Percentiles rank a stretch among this genome's conserved stretches.
Evolutionary conservation across 257 asterid genomes (phyloP).

Genomic region (Scutellaria baicalensis): DNA sequence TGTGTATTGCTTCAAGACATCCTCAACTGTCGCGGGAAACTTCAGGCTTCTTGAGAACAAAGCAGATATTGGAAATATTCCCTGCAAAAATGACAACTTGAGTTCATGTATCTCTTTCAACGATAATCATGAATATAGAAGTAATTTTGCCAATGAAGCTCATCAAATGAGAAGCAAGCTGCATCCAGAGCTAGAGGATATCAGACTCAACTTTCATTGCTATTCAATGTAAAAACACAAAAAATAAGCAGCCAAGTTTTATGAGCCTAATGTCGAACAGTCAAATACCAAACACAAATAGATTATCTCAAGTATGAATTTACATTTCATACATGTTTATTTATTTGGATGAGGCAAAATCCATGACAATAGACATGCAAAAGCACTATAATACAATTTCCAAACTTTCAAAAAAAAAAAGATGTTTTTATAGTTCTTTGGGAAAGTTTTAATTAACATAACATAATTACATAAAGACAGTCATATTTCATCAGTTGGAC

Average conservation of each 20-base stretch:
- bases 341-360: too few species aligned
- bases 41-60: slow-evolving; percentile 72
- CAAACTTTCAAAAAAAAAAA: too few species aligned
- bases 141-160: neutral
- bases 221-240: too few species aligned
- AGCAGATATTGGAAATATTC: slow-evolving; percentile 66
- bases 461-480: neutral
- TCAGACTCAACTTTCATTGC: neutral
- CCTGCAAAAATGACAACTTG: slow-evolving; percentile 44
- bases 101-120: neutral
- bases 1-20: slow-evolving; percentile 37
- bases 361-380: neutral
- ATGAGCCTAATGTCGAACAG: too few species aligned
- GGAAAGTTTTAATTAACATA: neutral
- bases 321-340: too few species aligned
- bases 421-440: too few species aligned
- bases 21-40: slow-evolving; percentile 53
- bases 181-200: neutral
- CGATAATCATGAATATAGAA: neutral
- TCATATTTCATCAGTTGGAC: neutral
- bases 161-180: neutral
- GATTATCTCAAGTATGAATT: too few species aligned
- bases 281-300: too few species aligned
- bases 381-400: neutral
- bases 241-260: too few species aligned